Conservation (phyloP, 441 rosid genomes). For the Bruguiera hainesii region DNA sequence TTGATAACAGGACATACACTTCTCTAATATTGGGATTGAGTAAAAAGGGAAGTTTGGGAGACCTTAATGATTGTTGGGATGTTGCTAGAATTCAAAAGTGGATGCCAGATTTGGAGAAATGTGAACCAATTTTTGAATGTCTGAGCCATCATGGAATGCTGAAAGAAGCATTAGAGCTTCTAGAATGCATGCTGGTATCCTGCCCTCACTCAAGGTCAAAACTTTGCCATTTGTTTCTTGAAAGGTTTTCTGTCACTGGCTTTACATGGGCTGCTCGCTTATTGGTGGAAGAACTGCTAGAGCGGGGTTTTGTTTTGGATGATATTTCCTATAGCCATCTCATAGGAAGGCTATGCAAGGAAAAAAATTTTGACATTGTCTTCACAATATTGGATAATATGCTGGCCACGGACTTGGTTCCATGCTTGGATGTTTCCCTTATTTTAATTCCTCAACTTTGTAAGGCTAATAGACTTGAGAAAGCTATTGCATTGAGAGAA, state of each 20-base stretch:
- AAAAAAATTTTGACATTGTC: slow-evolving; percentile 40
- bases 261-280: slow-evolving; percentile 36
- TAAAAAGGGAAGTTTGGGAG: slow-evolving; percentile 41
- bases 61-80: slow-evolving; percentile 40
- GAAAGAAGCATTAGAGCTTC: slow-evolving; percentile 55
- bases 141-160: slow-evolving; percentile 45
- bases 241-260: slow-evolving; percentile 52
- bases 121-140: slow-evolving; percentile 42
- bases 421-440: slow-evolving; percentile 34
- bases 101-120: slow-evolving; percentile 41
- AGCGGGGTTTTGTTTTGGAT: slow-evolving; percentile 45
- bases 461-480: slow-evolving; percentile 30
- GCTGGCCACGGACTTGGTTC: slow-evolving; percentile 35
- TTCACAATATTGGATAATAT: slow-evolving; percentile 37
- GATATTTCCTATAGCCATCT: slow-evolving; percentile 40
- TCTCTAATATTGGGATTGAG: slow-evolving; percentile 45
- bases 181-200: slow-evolving; percentile 41
- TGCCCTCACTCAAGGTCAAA: slow-evolving; percentile 34
- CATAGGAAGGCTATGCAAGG: slow-evolving; percentile 49
- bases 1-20: slow-evolving; percentile 43
- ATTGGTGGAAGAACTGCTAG: slow-evolving; percentile 43
- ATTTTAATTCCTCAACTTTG: slow-evolving; percentile 53
- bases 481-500: slow-evolving; percentile 36
- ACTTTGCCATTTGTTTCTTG: slow-evolving; percentile 38
- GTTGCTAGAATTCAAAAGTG: slow-evolving; percentile 45